Base-by-base conservation (phyloP, 2,329 filamentous ascomycete genomes). In the Phialemoniopsis sp. region DNA sequence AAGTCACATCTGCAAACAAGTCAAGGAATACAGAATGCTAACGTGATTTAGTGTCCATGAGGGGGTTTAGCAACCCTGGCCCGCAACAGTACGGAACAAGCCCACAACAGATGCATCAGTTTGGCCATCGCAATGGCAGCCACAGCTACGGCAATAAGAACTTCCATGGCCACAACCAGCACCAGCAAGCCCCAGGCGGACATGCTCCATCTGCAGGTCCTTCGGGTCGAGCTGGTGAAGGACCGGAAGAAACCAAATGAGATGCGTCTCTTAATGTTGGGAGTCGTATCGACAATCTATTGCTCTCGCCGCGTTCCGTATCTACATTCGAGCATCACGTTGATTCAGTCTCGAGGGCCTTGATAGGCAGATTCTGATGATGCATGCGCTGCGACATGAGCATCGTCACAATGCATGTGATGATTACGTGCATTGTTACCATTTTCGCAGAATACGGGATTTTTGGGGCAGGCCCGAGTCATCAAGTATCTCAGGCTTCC, bases 71-170 rank as follows among this genome's bases (percentile, higher is more conserved):
- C 49, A 77, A 75, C 38, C 65, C 68, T 28, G 74, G 75, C 38
- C 70, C 74, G 30, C 78, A 81, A 48, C 82, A 83, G 46, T 84
- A 75, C 55, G 75, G 79, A 39, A 78, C 74, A 29, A 85, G 81
- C 52, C 81, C 81, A 37, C 80, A 83, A 46, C 78, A 83, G 43
- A 64, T 68, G 50, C 80, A 84, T 55, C 78, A 83, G 50, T 83
- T 79, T 53, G 72, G 72, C 3, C 73, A 79, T 54, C 78, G 77
- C 48, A 80, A 72, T 52, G 76, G 75, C 47, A 73, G 68, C 49
- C 74, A 71, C 55, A 75, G 66, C 42, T 73, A 76, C 43, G 53
- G 53, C 46, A 69, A 34, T 13, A 76, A 78, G 58, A 71, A 67
- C 46, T 73, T 70, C 44, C 64, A 67, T 37, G 62, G 57, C 21